Base-by-base conservation (phyloP, 2,329 filamentous ascomycete genomes). In the Fusarium praegraminearum region DNA sequence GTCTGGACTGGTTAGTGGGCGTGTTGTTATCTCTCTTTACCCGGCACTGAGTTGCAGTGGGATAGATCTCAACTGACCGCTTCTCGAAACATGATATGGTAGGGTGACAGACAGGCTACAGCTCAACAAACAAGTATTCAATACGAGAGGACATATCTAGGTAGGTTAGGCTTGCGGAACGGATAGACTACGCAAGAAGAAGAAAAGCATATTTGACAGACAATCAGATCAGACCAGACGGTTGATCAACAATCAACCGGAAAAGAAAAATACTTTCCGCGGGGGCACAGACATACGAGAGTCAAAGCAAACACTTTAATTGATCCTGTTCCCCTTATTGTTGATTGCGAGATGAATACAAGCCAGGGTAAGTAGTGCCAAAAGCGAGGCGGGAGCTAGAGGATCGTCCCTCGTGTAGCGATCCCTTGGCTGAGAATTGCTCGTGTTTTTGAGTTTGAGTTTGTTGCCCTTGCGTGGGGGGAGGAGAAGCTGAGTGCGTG, bases 31-130 rank as follows among this genome's bases (percentile, higher is more conserved):
- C 62, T 63, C 20, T 20, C 35, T 54, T 38, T 55, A 65, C 40
- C 49, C 58, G 45, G 59, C 38, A 40, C 32, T n/a, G n/a, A 32
- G 40, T 57, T 59, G 43, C n/a, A 46, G 44, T 20, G 28, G 26
- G 49, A 52, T 28, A 49, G 52, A 64, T 47, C 50, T 28, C 32
- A 57, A 46, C 58, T 70, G 67, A 70, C 67, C 67, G 67, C 67
- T 57, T 56, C 54, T 64, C 24, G 36, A 44, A 50, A 43, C 44
- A 44, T 41, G 58, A 68, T 68, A 68, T 56, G 53, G 50, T 20
- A 40, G 50, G 52, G 24, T 70, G 62, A 70, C 33, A 67, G 62
- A 70, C 35, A 22, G 20, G 20, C 20, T 22, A 22, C 20, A 68
- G 40, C 67, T 68, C 67, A 70, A 70, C 46, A 67, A 55, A 63